phyloP scores from a whole-genome alignment of 352 stramenopile species.

The Phytophthora tubulina region DNA sequence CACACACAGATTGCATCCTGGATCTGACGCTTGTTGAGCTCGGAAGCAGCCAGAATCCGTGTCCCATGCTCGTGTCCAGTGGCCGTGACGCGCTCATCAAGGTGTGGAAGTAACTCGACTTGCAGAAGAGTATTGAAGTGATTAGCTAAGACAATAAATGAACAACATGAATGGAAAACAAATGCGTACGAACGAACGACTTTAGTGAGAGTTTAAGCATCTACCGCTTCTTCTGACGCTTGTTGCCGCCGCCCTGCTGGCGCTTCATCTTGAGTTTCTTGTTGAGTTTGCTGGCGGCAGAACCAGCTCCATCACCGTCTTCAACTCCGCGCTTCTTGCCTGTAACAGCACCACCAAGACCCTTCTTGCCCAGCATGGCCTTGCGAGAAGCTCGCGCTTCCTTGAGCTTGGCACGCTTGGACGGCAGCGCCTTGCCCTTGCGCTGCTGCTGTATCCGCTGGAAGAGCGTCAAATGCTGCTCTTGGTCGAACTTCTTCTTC shows the following conservation, averaged over 20 bases:
- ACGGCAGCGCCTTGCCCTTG: slow-evolving; percentile 79
- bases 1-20: slow-evolving; percentile 95
- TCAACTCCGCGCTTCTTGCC: slow-evolving; percentile 47
- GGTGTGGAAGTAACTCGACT: slow-evolving; percentile 89
- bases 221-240: slow-evolving; percentile 57
- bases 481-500: slow-evolving; percentile 55
- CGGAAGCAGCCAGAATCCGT: slow-evolving; percentile 60
- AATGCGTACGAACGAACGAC: slow-evolving; percentile 3
- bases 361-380: slow-evolving; percentile 70
- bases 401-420: slow-evolving; percentile 88
- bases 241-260: slow-evolving; percentile 37
- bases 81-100: slow-evolving; percentile 97
- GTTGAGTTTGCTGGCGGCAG: slow-evolving; percentile 38
- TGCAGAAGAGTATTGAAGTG: slow-evolving; percentile 29
- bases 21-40: slow-evolving; percentile 96
- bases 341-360: slow-evolving; percentile 17
- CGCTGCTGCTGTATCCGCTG: slow-evolving; percentile 91
- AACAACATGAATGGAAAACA: slow-evolving; percentile 20
- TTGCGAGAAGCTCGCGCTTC: slow-evolving; percentile 76
- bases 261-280: slow-evolving; percentile 57
- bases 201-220: background rate
- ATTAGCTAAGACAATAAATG: slow-evolving; percentile 35
- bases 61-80: slow-evolving; percentile 92
- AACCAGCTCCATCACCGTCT: slow-evolving; percentile 32
- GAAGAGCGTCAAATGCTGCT: slow-evolving; percentile 85